phyloP scores from a whole-genome alignment of 192 early-diverging fungal species.

The Diversispora epigaea region DNA sequence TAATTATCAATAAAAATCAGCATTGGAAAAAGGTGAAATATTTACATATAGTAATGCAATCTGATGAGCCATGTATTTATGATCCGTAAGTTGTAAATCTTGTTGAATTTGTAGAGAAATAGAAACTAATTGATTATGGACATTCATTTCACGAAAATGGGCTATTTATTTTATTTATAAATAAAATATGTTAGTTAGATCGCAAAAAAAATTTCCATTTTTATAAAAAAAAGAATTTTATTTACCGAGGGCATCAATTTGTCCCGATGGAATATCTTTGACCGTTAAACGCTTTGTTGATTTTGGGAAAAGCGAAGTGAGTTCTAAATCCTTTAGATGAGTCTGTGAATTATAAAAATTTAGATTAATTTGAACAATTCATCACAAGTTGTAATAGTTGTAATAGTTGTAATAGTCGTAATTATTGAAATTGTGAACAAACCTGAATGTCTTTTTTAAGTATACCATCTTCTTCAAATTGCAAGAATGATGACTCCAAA shows the following conservation, averaged over 20 bases:
- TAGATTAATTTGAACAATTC: no score
- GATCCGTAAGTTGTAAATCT: constrained; percentile 48
- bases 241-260: constrained; percentile 2
- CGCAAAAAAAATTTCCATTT: not conserved
- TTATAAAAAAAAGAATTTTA: not conserved
- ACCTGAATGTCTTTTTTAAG: constrained; percentile 28
- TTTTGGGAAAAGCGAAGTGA: constrained; percentile 44
- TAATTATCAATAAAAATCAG: not conserved
- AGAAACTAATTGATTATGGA: constrained; percentile 50
- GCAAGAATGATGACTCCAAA: not conserved
- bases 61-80: constrained; percentile 59
- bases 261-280: constrained; percentile 30
- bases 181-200: not conserved
- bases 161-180: constrained; percentile 31
- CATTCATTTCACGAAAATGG: constrained; percentile 45
- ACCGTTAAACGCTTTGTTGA: constrained; percentile 41
- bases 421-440: no score
- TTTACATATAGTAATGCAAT: constrained; percentile 54
- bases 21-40: not conserved
- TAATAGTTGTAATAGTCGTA: not conserved
- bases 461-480: constrained; percentile 29
- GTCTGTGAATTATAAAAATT: constrained; percentile 21
- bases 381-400: no score
- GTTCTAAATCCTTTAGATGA: constrained; percentile 40
- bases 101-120: constrained; percentile 52